Base-by-base conservation (phyloP, 148 eudicot genomes). In the Camellia japonica region DNA sequence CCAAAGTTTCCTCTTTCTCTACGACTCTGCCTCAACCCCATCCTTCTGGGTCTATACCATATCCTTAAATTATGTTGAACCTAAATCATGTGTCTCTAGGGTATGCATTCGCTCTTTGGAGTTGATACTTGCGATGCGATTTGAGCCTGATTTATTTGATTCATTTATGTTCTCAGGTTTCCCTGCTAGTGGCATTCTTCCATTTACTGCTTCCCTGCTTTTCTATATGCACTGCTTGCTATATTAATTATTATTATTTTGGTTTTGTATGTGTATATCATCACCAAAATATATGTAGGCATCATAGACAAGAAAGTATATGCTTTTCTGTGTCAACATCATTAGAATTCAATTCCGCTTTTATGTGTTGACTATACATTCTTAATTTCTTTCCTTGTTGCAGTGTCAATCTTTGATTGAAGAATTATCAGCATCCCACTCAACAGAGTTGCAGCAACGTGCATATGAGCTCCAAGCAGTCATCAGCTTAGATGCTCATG, bases 391-490 rank as follows among this genome's bases (percentile, higher is more conserved):
- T 80, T 71, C 43, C 77, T 75, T 80, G 66, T 82, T 85, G 87
- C 92, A 96, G 99, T 96, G 99, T 74, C 95, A 93, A 82, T 89
- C 99, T 52, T 86, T 96, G 87, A 88, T 93, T 76, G 99, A 96
- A 86, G 98, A 93, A 47, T 79, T 92, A 74, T 92, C 87, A 75
- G 99, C 98, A 76, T 96, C 98, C 63, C 91, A 92, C 84, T 96
- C 99, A 78, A 92, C 99, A 77, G 99, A 96, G 88, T 83, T 96
- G 80, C 99, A 96, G 88, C 99, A 96, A 87, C 98, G 99, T 74
- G 95, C 98, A 71, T 96, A 96, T 89, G 99, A 96, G 84, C 91
- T 93, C 77, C 97, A 92, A 86, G 89, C 95, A 79, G 85, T 93
- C 71, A 55, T 89, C 63, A 78, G 88, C 74, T 82, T 96, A 76